phyloP scores from a whole-genome alignment of 305 asterid genomes.

The Solanum hybrid region DNA sequence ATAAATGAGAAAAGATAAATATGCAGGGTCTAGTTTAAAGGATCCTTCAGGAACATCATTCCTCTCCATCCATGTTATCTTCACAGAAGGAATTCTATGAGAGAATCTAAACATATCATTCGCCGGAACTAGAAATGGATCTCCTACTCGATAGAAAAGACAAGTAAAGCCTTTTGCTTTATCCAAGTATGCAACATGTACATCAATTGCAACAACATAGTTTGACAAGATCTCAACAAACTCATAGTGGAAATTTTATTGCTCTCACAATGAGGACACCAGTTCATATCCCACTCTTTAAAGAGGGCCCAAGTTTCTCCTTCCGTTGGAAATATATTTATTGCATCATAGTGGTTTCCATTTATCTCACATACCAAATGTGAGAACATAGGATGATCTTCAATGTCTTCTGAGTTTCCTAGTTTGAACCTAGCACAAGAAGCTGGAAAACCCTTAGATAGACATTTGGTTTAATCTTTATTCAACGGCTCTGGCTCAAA shows the following conservation, averaged over 20 bases:
- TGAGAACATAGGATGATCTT: too few relatives aligned
- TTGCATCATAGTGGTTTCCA: not conserved
- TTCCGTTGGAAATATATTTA: slow-evolving; percentile 23
- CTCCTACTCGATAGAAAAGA: not conserved
- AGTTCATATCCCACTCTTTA: too few relatives aligned
- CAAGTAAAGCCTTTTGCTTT: too few relatives aligned
- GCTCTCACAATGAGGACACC: not conserved
- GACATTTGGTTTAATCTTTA: slow-evolving; percentile 14
- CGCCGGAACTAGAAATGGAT: slow-evolving; percentile 6
- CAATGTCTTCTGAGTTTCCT: too few relatives aligned
- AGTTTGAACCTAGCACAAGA: slow-evolving; percentile 23
- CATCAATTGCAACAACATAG: slow-evolving; percentile 17
- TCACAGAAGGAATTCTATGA: not conserved
- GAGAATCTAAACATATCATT: slow-evolving; percentile 6
- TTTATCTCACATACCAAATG: not conserved
- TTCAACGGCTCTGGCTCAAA: too few relatives aligned
- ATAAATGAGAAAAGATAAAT: too few relatives aligned
- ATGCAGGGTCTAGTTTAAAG: too few relatives aligned
- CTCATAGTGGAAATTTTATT: slow-evolving; percentile 19
- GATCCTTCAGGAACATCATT: too few relatives aligned
- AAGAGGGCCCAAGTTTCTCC: slow-evolving; percentile 17
- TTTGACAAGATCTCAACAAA: slow-evolving; percentile 37
- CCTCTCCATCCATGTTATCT: not conserved
- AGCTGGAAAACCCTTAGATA: slow-evolving; percentile 31
- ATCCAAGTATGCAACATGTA: not conserved